Evolutionary conservation across 1,139 yeast genomes (phyloP), one percentile per base, ranked within the genome.

Genomic region (Suhomyces wounanorum): DNA sequence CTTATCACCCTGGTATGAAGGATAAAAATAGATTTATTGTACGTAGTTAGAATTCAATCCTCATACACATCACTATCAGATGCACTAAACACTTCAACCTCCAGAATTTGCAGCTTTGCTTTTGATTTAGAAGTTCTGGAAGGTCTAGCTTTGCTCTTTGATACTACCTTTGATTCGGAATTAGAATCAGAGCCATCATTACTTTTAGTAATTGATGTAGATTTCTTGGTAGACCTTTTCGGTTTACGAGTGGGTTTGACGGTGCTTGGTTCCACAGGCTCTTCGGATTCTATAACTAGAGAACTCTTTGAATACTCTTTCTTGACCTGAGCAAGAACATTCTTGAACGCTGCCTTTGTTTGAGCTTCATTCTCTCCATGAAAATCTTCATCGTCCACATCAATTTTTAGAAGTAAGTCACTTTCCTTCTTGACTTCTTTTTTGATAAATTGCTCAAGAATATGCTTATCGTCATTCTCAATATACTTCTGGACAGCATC

Each of bases 381-480:
- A 36, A 69, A 64, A 25, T 68, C 70, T 8, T 64, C 69, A 17
- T 66, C 66, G 51, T 72, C 72, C 14, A 75, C 64, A 49, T 73
- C 75, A 14, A 81, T 62, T 18, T 77, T 69, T 52, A 84, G 66
- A 49, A 92, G 70, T 52, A 82, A 69, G 39, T 80, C 73, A 21
- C 88, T 77, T 58, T 89, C 95, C 42, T 76, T 76, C 23, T 75
- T 77, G 52, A 91, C 73, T 52, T 92, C 90, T 18, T 72, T 72
- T 45, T 85, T 86, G 8, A 94, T 84, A 64, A 86, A 90, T 42
- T 79, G 80, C 51, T 81, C 83, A 49, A 94, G 71, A 0, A 92
- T 82, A 44, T 75, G 73, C 60, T 87, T 88, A 60, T 92, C 97
- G 54, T 91, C 97, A 57, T 89, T 88, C 41, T 87, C 91, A 8